These are phyloP conservation scores for Ascocoryne sarcoides DNA, from an alignment of 2,329 filamentous ascomycete genomes.

Conservation along the genomic window DNA sequence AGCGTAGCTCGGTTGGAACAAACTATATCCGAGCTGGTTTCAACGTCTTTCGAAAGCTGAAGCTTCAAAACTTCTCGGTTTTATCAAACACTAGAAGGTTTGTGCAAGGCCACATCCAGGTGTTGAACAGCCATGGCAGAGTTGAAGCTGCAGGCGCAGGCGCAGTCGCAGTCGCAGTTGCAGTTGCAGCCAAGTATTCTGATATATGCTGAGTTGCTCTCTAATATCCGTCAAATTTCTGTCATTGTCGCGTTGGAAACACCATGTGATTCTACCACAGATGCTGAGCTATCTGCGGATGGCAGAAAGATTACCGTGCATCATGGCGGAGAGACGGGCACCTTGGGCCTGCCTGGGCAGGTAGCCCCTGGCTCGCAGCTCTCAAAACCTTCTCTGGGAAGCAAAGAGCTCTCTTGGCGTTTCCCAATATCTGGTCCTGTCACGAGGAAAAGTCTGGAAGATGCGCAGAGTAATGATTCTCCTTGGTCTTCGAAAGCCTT, in stretches of 20 bases:
- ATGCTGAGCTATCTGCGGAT: slow-evolving; percentile 34
- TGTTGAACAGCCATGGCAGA: too few relatives aligned
- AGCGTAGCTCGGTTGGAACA: too few relatives aligned
- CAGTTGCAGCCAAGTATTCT: too few relatives aligned
- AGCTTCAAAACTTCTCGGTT: too few relatives aligned
- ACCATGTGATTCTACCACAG: slow-evolving; percentile 22
- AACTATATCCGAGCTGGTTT: too few relatives aligned
- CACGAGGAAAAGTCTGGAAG: slow-evolving; percentile 9
- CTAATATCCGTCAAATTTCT: slow-evolving; percentile 56
- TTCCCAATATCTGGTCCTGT: slow-evolving; percentile 33
- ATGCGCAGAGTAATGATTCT: slow-evolving; percentile 15
- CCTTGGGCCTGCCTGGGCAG: slow-evolving; percentile 32
- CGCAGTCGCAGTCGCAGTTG: too few relatives aligned
- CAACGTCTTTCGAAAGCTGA: too few relatives aligned
- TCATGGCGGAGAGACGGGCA: slow-evolving; percentile 37
- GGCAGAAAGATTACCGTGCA: slow-evolving; percentile 38
- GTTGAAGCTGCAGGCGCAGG: too few relatives aligned
- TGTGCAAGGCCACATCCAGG: too few relatives aligned
- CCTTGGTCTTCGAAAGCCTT: slow-evolving; percentile 48
- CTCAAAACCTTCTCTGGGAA: slow-evolving; percentile 20
- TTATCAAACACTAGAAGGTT: too few relatives aligned
- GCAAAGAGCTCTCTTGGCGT: slow-evolving; percentile 42
- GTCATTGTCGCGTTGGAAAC: slow-evolving; percentile 44
- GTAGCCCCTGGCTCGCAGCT: slow-evolving; percentile 15
- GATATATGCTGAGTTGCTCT: slow-evolving; percentile 57